phyloP scores from a whole-genome alignment of 345 rosid species.

The Lumnitzera racemosa region DNA sequence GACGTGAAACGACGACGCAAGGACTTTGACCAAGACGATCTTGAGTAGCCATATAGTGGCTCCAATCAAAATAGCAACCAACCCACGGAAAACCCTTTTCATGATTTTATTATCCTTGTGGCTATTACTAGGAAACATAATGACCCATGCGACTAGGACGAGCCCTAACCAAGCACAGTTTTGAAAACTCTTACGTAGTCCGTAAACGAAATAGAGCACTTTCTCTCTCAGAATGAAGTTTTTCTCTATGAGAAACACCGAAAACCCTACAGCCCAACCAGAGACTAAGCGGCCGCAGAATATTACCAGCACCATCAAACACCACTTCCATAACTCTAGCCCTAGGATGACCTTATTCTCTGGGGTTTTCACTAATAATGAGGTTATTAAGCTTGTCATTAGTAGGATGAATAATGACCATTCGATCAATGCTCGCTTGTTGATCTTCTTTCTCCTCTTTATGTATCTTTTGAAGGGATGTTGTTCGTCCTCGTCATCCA shows the following conservation, averaged over 20 bases:
- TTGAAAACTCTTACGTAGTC: constrained; percentile 29
- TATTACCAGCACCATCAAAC: constrained; percentile 29
- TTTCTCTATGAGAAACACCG: constrained; percentile 27
- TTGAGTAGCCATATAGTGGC: constrained; percentile 53
- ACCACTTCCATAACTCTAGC: constrained; percentile 48
- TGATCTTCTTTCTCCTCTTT: constrained; percentile 15
- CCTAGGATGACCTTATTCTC: constrained; percentile 12
- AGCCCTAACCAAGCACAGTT: constrained; percentile 34
- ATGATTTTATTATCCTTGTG: constrained; percentile 26
- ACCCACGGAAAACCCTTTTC: constrained; percentile 18
- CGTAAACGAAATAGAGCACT: constrained; percentile 38
- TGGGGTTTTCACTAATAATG: constrained; percentile 22
- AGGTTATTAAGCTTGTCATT: constrained; percentile 26
- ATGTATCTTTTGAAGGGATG: background rate
- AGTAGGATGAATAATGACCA: constrained; percentile 27
- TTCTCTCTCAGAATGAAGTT: constrained; percentile 38
- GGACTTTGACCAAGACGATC: constrained; percentile 37
- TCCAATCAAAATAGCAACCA: constrained; percentile 30
- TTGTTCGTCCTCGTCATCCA: constrained; percentile 11
- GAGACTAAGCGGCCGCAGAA: constrained; percentile 36
- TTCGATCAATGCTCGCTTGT: constrained; percentile 23
- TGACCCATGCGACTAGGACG: constrained; percentile 25
- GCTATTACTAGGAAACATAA: constrained; percentile 19
- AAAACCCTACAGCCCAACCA: constrained; percentile 22
- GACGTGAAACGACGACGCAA: constrained; percentile 52